Conservation (phyloP, 2,329 filamentous ascomycete species). For the Fulvia fulva region DNA sequence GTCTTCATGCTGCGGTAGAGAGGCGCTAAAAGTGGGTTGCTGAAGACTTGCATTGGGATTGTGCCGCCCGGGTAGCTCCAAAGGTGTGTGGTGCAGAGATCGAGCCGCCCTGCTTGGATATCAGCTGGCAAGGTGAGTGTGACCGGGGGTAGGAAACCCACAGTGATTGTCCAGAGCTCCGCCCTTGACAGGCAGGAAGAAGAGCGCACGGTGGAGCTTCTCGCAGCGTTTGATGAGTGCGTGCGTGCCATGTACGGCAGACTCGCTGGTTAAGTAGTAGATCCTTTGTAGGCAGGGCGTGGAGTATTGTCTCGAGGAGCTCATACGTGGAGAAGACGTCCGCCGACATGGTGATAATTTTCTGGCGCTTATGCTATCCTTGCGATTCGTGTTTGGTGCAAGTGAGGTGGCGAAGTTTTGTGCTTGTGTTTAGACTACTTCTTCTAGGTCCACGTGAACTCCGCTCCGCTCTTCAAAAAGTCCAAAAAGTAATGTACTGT, state of each 20-base stretch:
- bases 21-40: background rate
- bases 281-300: conserved; percentile 3
- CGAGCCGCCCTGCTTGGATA: background rate
- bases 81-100: too few relatives aligned
- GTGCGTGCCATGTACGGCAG: background rate
- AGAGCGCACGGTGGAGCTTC: background rate
- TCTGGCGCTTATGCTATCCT: too few relatives aligned
- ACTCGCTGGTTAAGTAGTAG: conserved; percentile 7
- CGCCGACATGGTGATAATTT: background rate
- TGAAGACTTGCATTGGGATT: background rate
- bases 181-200: background rate
- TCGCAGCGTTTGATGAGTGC: background rate
- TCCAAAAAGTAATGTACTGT: too few relatives aligned
- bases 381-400: background rate
- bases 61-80: background rate
- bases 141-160: background rate
- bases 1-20: background rate
- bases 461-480: too few relatives aligned
- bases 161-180: background rate
- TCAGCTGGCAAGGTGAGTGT: background rate
- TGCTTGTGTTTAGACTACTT: too few relatives aligned
- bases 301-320: conserved; percentile 8
- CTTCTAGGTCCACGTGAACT: too few relatives aligned
- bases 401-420: too few relatives aligned
- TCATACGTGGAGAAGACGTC: conserved; percentile 8